Base-by-base conservation (phyloP, 2,329 filamentous ascomycete genomes). In the Aspergillus glaucus region DNA sequence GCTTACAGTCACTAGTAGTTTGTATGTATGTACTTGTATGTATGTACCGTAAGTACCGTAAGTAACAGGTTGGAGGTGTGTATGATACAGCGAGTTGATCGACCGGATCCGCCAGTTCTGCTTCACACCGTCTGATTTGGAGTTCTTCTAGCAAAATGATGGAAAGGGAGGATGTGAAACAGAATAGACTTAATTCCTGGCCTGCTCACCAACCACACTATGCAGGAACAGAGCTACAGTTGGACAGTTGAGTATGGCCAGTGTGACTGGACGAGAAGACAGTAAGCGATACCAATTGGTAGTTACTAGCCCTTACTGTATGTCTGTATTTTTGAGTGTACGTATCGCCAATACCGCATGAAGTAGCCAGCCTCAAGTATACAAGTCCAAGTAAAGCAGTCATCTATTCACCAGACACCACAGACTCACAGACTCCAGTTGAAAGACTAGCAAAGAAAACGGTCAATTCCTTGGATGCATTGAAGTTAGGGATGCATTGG, bases 1-100 rank as follows among this genome's bases (percentile, higher is more conserved):
- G 56, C 56, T 55, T 57, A 55, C 37, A 40, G 37, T 21, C 15
- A 40, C 37, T 40, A 40, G 37, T 37, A 19, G 34, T 37, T 15
- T 17, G 34, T 37, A 37, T 37, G 34, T 37, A 37, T 37, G 34
- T 37, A 37, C 8, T 14, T 15, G 34, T 37, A 36, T 36, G 34
- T 37, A 37, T 37, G 34, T 37, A 37, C 9, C 6, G n/a, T 15
- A 30, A 7, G 34, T 37, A 37, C 17, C 4, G 15, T 37, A 37
- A 12, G 26, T 30, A 30, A 7, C 22, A 22, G 4, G 26, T 12
- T 28, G 9, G 26, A 30, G 26, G 26, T 30, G 26, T 37, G 34
- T 37, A 37, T 37, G 34, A 37, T 37, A 37, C 34, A 37, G 17
- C 34, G n/a, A 37, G 17, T n/a, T 37, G 34, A 37, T 37, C 34